These are phyloP conservation scores for Homolaphlyctis polyrhiza DNA, from an alignment of 371 early-diverging fungal genomes.

Conservation along the genomic window DNA sequence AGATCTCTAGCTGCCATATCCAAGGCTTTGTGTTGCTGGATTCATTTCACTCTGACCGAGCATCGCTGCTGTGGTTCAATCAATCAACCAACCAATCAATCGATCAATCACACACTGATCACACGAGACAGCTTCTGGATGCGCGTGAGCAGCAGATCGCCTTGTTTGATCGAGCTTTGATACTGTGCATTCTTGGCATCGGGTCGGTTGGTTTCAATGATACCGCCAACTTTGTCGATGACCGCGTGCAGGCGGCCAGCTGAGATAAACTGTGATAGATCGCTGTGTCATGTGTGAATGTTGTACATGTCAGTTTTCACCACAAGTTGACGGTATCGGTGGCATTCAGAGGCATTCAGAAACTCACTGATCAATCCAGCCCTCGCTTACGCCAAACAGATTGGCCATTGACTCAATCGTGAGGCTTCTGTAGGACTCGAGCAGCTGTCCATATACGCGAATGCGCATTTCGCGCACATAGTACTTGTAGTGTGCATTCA, in stretches of 20 bases:
- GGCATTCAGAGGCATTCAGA: too few species aligned
- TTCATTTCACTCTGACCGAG: too few species aligned
- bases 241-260: slow-evolving; percentile 96
- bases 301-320: too few species aligned
- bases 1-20: background rate
- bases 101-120: slow-evolving; percentile 13
- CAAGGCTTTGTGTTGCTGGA: too few species aligned
- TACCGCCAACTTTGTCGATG: slow-evolving; percentile 98
- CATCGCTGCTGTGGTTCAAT: too few species aligned
- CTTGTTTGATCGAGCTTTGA: slow-evolving; percentile 92
- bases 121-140: slow-evolving; percentile 95
- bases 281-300: too few species aligned
- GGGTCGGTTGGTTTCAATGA: slow-evolving; percentile 94
- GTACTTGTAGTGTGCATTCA: slow-evolving; percentile 80
- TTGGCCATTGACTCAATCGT: slow-evolving; percentile 95
- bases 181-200: slow-evolving; percentile 96
- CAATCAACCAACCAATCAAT: too few species aligned
- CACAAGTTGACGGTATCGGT: too few species aligned
- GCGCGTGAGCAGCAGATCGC: slow-evolving; percentile 90
- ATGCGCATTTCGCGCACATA: slow-evolving; percentile 98
- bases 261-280: slow-evolving; percentile 93
- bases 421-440: slow-evolving; percentile 95
- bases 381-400: slow-evolving; percentile 93
- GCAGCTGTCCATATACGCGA: slow-evolving; percentile 92
- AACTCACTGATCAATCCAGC: slow-evolving; percentile 86